Conservation (phyloP, 2,329 filamentous ascomycete genomes). For the Rhynchosporium secalis region DNA sequence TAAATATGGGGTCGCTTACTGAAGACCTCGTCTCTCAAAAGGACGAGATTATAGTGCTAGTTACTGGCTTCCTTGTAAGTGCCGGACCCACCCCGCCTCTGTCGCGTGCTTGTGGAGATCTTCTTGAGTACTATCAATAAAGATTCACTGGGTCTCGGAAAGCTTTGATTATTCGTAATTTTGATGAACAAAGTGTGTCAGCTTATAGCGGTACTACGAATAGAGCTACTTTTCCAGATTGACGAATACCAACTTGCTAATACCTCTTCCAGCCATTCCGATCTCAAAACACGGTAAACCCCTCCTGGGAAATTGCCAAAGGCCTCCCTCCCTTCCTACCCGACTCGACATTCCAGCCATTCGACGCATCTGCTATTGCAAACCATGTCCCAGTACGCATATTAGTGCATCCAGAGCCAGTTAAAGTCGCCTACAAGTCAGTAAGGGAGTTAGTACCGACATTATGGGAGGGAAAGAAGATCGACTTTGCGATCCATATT, state of each 20-base stretch:
- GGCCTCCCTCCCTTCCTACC: conserved; percentile 65
- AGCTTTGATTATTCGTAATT: neutral
- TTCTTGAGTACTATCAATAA: neutral
- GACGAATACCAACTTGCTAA: conserved; percentile 11
- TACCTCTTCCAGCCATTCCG: conserved; percentile 65
- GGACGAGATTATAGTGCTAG: conserved; percentile 57
- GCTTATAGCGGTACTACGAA: neutral
- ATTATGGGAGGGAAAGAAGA: conserved; percentile 48
- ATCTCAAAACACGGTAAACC: conserved; percentile 69
- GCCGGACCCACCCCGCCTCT: conserved; percentile 32
- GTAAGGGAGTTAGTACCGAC: conserved; percentile 64
- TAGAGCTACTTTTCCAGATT: too few relatives aligned
- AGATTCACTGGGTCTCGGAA: neutral
- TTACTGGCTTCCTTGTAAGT: conserved; percentile 61
- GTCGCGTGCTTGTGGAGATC: conserved; percentile 6
- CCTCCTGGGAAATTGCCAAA: conserved; percentile 76
- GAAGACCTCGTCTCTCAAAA: conserved; percentile 22
- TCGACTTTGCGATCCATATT: conserved; percentile 74
- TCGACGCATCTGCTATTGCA: conserved; percentile 37
- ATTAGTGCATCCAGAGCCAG: conserved; percentile 62
- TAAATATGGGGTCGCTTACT: conserved; percentile 21
- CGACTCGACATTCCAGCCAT: conserved; percentile 35
- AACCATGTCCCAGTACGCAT: conserved; percentile 55
- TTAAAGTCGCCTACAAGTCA: conserved; percentile 70
- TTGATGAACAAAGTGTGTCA: neutral